phyloP scores from a whole-genome alignment of 2,329 filamentous ascomycete species.

The Penicillium palitans region DNA sequence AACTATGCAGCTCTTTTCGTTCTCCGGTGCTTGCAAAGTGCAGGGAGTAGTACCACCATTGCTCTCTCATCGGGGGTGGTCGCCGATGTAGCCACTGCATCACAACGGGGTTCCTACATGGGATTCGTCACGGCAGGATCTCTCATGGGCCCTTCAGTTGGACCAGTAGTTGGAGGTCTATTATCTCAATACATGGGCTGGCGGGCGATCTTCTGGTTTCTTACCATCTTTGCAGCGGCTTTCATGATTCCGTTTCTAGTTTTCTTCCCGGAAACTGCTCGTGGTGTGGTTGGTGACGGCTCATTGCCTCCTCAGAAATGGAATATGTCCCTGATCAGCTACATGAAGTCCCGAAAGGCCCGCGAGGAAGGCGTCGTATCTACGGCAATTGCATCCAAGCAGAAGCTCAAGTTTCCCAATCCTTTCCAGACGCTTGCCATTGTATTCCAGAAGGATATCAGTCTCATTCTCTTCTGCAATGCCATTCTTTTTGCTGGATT shows the following conservation, averaged over 20 bases:
- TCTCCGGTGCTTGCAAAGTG: slow-evolving; percentile 43
- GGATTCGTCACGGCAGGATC: slow-evolving; percentile 39
- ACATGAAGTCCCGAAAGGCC: slow-evolving; percentile 30
- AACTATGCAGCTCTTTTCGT: slow-evolving; percentile 41
- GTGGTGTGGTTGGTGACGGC: slow-evolving; percentile 42
- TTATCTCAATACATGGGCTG: slow-evolving; percentile 41
- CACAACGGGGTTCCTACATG: slow-evolving; percentile 45
- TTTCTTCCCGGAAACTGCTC: slow-evolving; percentile 41
- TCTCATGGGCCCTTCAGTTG: slow-evolving; percentile 37
- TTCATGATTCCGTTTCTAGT: slow-evolving; percentile 39
- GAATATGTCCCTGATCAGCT: slow-evolving; percentile 39
- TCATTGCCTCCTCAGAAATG: slow-evolving; percentile 38
- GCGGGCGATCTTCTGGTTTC: slow-evolving; percentile 49
- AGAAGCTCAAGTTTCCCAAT: slow-evolving; percentile 38
- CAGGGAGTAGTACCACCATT: slow-evolving; percentile 44
- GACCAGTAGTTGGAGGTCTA: slow-evolving; percentile 39
- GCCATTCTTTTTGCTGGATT: slow-evolving; percentile 44
- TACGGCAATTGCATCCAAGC: slow-evolving; percentile 11
- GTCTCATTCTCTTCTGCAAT: slow-evolving; percentile 40
- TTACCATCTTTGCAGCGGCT: slow-evolving; percentile 48
- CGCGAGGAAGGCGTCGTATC: slow-evolving; percentile 13
- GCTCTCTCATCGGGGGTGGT: slow-evolving; percentile 44
- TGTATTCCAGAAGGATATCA: slow-evolving; percentile 38
- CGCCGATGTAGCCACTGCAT: slow-evolving; percentile 40
- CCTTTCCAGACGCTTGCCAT: slow-evolving; percentile 40